Evolutionary conservation across 495 filamentous ascomycete species (phyloP), one percentile per base, ranked within the genome.

Genomic region (Hyaloscypha bicolor): DNA sequence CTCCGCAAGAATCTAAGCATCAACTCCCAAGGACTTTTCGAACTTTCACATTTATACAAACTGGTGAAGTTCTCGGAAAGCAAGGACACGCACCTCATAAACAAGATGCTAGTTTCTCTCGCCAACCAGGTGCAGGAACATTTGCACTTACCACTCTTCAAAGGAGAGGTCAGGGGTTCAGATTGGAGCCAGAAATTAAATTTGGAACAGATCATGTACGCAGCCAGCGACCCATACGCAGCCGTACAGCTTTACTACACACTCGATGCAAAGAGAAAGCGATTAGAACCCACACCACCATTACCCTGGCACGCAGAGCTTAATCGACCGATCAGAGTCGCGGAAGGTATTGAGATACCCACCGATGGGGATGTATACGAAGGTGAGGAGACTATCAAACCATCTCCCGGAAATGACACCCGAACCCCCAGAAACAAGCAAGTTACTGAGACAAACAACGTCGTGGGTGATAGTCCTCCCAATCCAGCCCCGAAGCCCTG

Each of bases 201-300:
- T 52, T 78, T 86, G 72, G 71, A 81, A n/a, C 93, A 97, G 72
- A 86, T 93, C 42, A 76, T 84, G 62, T 97, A 97, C 79, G 91
- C 92, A 9, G 92, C 92, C 19, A 86, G 87, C 1, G 93, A 97
- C 74, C 87, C 92, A 2, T 97, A 94, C 72, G 92, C 92, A 61
- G 87, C 88, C 35, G 69, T 94, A 21, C 88, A 90, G 72, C 81
- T 96, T 32, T 95, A 84, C 73, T 80, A 91, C 60, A 76, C 80
- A 2, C 82, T 96, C 67, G 86, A 97, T 71, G 74, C 83, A 45
- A 89, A 91, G 64, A 79, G 93, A 57, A 76, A 81, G 64, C 77
- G 80, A 12, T 80, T 96, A 63, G 73, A 85, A 45, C 92, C 93
- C 19, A 78, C 79, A 3, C 93, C 93, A 25, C 91, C 90, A 12